Conservation (phyloP, 2,329 filamentous ascomycete genomes). For the Penicillium sp. region DNA sequence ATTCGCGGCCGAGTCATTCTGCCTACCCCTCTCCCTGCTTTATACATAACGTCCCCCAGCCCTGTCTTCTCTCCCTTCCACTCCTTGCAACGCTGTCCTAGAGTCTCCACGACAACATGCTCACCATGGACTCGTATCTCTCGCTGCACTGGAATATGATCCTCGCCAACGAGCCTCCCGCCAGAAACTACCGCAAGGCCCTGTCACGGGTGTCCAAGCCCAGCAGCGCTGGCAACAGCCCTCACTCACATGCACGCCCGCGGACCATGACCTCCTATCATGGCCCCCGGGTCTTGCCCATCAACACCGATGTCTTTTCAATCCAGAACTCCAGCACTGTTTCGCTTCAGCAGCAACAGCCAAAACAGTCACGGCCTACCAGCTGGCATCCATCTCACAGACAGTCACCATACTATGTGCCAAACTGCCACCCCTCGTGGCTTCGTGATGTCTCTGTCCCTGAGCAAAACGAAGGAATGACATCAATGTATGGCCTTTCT, state of each 20-base stretch:
- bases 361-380: constrained; percentile 55
- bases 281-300: constrained; percentile 19
- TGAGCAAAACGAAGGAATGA: not conserved
- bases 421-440: constrained; percentile 13
- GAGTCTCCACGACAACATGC: not conserved
- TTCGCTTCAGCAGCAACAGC: constrained; percentile 17
- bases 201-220: constrained; percentile 56
- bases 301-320: constrained; percentile 42
- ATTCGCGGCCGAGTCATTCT: not conserved
- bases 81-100: constrained; percentile 3
- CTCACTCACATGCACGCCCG: constrained; percentile 46
- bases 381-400: constrained; percentile 72
- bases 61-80: not conserved
- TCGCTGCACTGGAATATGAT: constrained; percentile 26
- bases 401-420: constrained; percentile 18
- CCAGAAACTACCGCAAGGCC: constrained; percentile 52
- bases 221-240: constrained; percentile 66
- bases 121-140: constrained; percentile 25
- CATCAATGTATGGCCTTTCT: constrained; percentile 12
- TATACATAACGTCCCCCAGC: constrained; percentile 10
- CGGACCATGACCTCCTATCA: constrained; percentile 46
- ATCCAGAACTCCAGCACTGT: constrained; percentile 35
- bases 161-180: constrained; percentile 35
- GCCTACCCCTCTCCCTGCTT: constrained; percentile 2
- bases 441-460: constrained; percentile 1